Evolutionary conservation across 768 basidiomycete species (phyloP).

Genomic region (Lepiota subincarnata): DNA sequence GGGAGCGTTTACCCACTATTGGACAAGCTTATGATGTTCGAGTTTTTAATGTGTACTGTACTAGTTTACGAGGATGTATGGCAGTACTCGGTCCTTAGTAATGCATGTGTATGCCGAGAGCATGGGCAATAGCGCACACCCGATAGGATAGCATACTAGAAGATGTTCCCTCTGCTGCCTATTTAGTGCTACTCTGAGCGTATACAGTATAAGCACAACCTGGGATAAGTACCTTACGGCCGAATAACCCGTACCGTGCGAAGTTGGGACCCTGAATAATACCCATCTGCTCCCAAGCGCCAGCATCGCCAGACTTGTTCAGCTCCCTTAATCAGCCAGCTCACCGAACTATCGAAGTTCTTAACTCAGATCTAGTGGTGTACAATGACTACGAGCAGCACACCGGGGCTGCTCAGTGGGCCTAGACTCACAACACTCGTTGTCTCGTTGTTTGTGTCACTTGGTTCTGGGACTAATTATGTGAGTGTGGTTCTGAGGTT

Average conservation of each 20-base stretch:
- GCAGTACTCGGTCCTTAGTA: too few species aligned
- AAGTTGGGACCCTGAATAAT: not conserved
- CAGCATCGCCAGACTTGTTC: not conserved
- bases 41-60: slow-evolving; percentile 2
- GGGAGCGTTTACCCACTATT: not conserved
- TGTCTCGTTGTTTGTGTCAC: slow-evolving; percentile 53
- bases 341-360: not conserved
- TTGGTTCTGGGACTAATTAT: slow-evolving; percentile 73
- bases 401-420: slow-evolving; percentile 30
- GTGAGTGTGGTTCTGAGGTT: slow-evolving; percentile 38
- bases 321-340: not conserved
- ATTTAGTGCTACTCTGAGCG: too few species aligned
- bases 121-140: too few species aligned
- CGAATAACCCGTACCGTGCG: not conserved
- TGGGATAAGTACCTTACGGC: not conserved
- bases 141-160: too few species aligned
- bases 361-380: not conserved
- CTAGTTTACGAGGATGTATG: not conserved
- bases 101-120: too few species aligned
- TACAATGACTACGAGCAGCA: slow-evolving; percentile 18
- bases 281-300: not conserved
- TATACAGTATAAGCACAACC: too few species aligned
- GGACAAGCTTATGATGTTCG: not conserved
- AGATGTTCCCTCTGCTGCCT: too few species aligned
- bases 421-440: slow-evolving; percentile 46